These are phyloP conservation scores for Groenewaldozyma salmanticensis DNA, from an alignment of 805 yeast genomes.

Conservation along the genomic window DNA sequence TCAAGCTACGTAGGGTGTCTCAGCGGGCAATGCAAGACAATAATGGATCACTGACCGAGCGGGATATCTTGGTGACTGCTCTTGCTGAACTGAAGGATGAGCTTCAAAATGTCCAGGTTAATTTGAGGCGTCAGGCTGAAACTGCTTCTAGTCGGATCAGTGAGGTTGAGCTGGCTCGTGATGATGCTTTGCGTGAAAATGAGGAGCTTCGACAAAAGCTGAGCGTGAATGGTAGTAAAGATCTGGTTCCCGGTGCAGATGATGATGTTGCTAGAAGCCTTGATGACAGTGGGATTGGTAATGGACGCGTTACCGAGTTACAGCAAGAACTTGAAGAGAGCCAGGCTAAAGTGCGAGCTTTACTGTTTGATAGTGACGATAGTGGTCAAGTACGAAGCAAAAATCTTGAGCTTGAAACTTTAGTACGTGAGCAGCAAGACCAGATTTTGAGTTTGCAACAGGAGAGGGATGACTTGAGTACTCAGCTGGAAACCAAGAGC, in stretches of 20 bases:
- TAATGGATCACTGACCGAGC: conserved; percentile 15
- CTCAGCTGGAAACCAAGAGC: conserved; percentile 8
- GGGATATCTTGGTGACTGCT: conserved; percentile 21
- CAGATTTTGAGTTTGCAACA: conserved; percentile 11
- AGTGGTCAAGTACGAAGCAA: conserved; percentile 13
- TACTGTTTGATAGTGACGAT: conserved; percentile 7
- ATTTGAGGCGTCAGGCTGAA: conserved; percentile 19
- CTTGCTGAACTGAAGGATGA: conserved; percentile 20
- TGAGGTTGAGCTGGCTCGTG: conserved; percentile 16
- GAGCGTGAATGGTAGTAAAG: not conserved
- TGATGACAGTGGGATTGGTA: conserved; percentile 6
- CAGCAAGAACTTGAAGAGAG: conserved; percentile 5
- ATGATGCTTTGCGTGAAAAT: conserved; percentile 8
- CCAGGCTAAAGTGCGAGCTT: conserved; percentile 1
- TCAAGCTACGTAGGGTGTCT: conserved; percentile 21
- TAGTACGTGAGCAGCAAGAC: conserved; percentile 16
- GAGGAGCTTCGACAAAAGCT: not conserved
- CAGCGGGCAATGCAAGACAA: conserved; percentile 21
- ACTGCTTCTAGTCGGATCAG: conserved; percentile 18
- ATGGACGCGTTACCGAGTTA: conserved; percentile 3
- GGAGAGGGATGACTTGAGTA: conserved; percentile 11
- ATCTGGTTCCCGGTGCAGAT: conserved; percentile 4
- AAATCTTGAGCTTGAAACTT: conserved; percentile 17
- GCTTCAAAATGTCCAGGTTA: conserved; percentile 17
- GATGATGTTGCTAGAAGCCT: conserved; percentile 5